A percentile compares a stretch with the other conserved stretches of the same genome.
Conservation (phyloP, 2,329 filamentous ascomycete species). For the Beauveria rudraprayagi region DNA sequence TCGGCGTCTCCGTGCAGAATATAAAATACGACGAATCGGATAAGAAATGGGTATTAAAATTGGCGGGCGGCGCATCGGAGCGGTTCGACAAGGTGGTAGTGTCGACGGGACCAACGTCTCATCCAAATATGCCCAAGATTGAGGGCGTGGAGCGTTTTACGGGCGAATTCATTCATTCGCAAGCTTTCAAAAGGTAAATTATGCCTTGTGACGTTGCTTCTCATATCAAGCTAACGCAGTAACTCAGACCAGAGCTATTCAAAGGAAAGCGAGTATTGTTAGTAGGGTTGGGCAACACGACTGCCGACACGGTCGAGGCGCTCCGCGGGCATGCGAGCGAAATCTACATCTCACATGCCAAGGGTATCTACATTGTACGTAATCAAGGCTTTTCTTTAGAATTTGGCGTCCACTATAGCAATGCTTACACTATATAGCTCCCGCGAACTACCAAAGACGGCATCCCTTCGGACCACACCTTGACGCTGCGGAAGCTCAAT, state of each 20-base stretch:
- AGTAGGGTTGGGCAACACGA: constrained; percentile 34
- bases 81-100: constrained; percentile 32
- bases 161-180: constrained; percentile 32
- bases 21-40: constrained; percentile 16
- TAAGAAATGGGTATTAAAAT: constrained; percentile 21
- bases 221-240: neutral
- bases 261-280: constrained; percentile 34
- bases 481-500: constrained; percentile 26
- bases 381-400: constrained; percentile 16
- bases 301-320: constrained; percentile 21
- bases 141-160: constrained; percentile 28
- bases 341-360: constrained; percentile 34
- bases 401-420: neutral
- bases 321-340: constrained; percentile 28
- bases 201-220: neutral
- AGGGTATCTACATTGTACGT: constrained; percentile 21
- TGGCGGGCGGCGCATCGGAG: constrained; percentile 15
- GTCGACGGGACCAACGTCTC: constrained; percentile 25
- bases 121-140: constrained; percentile 27
- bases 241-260: constrained; percentile 23
- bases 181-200: constrained; percentile 25
- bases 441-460: constrained; percentile 24
- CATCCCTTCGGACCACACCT: constrained; percentile 24
- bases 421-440: constrained; percentile 15
- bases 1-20: constrained; percentile 18